Percentiles rank a stretch among this genome's conserved stretches.
These are phyloP conservation scores for Debaryomyces fabryi DNA, from an alignment of 1,139 yeast species.

Conservation along the genomic window DNA sequence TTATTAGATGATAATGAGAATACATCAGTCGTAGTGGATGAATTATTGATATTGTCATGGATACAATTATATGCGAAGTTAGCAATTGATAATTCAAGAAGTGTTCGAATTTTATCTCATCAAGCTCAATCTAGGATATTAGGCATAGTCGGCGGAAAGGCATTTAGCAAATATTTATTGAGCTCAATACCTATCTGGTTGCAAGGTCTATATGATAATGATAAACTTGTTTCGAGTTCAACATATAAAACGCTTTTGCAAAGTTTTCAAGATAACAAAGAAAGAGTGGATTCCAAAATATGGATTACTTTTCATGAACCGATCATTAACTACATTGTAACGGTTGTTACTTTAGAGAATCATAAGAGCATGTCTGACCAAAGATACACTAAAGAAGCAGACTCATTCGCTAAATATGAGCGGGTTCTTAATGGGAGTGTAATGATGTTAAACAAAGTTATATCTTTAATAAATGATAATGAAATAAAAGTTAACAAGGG, in stretches of 20 bases:
- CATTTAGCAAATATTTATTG: conserved; percentile 62
- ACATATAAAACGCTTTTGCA: conserved; percentile 50
- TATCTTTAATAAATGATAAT: conserved; percentile 23
- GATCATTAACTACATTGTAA: conserved; percentile 56
- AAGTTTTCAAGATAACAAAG: conserved; percentile 60
- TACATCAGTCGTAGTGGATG: conserved; percentile 34
- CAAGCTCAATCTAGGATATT: conserved; percentile 57
- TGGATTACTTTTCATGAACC: conserved; percentile 62
- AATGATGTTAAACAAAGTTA: conserved; percentile 49
- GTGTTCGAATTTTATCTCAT: conserved; percentile 64
- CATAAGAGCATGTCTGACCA: conserved; percentile 73
- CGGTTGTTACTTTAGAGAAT: conserved; percentile 58
- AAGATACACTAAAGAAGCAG: conserved; percentile 68
- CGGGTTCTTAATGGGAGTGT: conserved; percentile 60
- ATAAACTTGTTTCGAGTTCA: conserved; percentile 56
- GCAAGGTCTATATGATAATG: conserved; percentile 70
- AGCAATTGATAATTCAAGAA: conserved; percentile 68
- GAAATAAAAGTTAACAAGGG: conserved; percentile 12
- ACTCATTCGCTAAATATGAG: conserved; percentile 65
- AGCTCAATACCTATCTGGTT: conserved; percentile 76
- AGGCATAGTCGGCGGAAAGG: conserved; percentile 60
- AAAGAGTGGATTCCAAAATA: conserved; percentile 54
- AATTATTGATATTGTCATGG: conserved; percentile 66
- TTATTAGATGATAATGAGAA: conserved; percentile 26
- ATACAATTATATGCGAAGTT: conserved; percentile 80